Percentiles rank a stretch among this genome's conserved stretches.
These are phyloP conservation scores for Umbelopsis isabellina DNA, from an alignment of 192 early-diverging fungal genomes.

Conservation along the genomic window DNA sequence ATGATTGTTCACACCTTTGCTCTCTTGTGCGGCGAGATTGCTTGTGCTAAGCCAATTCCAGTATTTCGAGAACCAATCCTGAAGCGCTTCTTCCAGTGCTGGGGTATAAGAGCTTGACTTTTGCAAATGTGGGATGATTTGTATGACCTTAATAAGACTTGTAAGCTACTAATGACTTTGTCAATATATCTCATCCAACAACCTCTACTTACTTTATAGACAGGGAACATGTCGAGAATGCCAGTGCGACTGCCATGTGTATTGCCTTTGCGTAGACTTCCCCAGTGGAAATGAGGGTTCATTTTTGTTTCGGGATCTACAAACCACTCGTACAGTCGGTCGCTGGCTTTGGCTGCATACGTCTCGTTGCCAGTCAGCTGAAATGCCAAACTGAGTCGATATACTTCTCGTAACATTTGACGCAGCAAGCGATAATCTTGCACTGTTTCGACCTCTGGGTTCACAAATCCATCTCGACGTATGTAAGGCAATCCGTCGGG, in stretches of 20 bases:
- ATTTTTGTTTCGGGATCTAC: conserved; percentile 58
- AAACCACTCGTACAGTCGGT: conserved; percentile 58
- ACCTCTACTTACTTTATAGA: conserved; percentile 15
- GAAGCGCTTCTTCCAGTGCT: conserved; percentile 33
- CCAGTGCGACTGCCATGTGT: conserved; percentile 40
- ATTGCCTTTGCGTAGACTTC: conserved; percentile 49
- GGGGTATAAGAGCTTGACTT: conserved; percentile 33
- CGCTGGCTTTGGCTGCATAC: conserved; percentile 46
- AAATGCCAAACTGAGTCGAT: conserved; percentile 53
- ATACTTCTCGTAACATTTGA: conserved; percentile 46
- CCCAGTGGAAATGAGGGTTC: conserved; percentile 65
- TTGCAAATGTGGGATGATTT: conserved; percentile 44
- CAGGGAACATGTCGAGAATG: conserved; percentile 48
- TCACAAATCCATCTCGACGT: conserved; percentile 49
- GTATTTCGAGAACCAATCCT: conserved; percentile 44
- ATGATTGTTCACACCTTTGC: conserved; percentile 32
- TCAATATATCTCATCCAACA: too few species aligned
- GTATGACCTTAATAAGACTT: conserved; percentile 29
- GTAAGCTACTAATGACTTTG: neutral
- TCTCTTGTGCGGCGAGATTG: conserved; percentile 34
- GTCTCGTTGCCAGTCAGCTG: conserved; percentile 51
- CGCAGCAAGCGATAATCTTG: conserved; percentile 44
- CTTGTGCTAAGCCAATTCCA: conserved; percentile 43
- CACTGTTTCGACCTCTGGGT: conserved; percentile 54
- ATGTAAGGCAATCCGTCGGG: conserved; percentile 54